Base-by-base conservation (phyloP, 495 filamentous ascomycete genomes). In the Astrothelium subdiscretum region DNA sequence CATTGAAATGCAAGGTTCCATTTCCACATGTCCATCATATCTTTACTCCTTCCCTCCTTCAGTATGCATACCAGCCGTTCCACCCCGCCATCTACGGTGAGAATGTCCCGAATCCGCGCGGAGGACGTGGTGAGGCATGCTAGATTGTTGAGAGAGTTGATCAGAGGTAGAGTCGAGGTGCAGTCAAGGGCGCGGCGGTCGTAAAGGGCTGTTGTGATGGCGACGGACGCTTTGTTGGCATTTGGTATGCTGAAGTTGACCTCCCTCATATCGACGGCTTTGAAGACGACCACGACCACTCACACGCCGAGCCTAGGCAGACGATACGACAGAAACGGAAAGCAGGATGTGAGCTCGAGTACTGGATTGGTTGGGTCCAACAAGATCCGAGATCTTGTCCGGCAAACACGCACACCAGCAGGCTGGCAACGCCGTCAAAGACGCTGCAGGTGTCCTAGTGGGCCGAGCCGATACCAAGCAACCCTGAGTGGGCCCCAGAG, bases 11-110 rank as follows among this genome's bases (percentile, higher is more conserved):
- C 94, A 59, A 98, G 80, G 70, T 96, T 98, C 94, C 94, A 98
- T 78, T 97, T 97, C 95, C 94, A 98, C 88, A 95, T 95, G 71
- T 96, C 92, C 92, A 97, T 96, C 85, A 96, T 84, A 73, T 97
- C 91, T 78, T 91, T 91, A 71, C 89, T 95, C 72, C 91, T 81
- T 65, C 94, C 94, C 73, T 94, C 88, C 76, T 98, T 98, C 70
- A 98, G 83, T 72, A 98, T 97, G 81, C 90, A 95, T 71, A 98
- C 90, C 65, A 98, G 77, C 65, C 92, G 76, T 80, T 98, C 94
- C 69, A 97, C 90, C 57, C 94, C 94, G 73, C 94, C 94, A 87
- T 98, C 94, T 74, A 98, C 89, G 38, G 91, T 96, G 58, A 98
- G 83, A 63, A 98, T 98, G 71, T 98, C 94, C 62, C 94, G 84